Base-by-base conservation (phyloP, 805 yeast species). In the Yarrowia keelungensis region DNA sequence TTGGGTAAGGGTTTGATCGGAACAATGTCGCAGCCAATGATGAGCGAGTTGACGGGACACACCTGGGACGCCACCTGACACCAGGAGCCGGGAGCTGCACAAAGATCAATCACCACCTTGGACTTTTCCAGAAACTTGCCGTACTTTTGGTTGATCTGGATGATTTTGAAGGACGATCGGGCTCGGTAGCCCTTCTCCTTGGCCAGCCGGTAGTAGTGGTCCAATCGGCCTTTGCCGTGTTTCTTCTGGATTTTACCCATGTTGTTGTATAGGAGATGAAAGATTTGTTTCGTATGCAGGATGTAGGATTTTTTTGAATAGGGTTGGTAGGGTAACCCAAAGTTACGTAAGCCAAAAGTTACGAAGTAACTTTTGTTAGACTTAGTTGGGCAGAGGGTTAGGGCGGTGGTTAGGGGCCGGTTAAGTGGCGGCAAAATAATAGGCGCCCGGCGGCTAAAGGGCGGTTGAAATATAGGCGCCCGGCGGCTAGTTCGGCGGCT, bases 81-180 rank as follows among this genome's bases (percentile, higher is more conserved):
- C 99, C 99, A 95, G 3, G 98, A 92, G 69, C 99, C 99, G 50
- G 98, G 98, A 11, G 99, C 99, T 67, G 98, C 98, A 88, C 99
- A 95, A 74, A 95, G 83, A 85, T 95, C 99, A 66, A 95, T 91
- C 53, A 95, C 97, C 51, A 95, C 98, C 78, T 92, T 95, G 19
- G 97, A 91, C 76, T 91, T 90, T 74, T 93, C 97, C 67, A 93
- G 81, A 78, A 95, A 95, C 79, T 93, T 97, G 43, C 98, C 98
- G 83, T 87, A 95, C 78, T 95, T 95, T 77, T 95, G 97, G 81
- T 95, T 95, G 71, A 95, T 91, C 79, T 95, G 99, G 70, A 95
- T 84, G 74, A 95, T 85, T 78, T 95, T 95, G 82, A 95, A 95
- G 36, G 98, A 92, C 51, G 99, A 95, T 85, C 99, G 97, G 65